These are phyloP conservation scores for Picocystis salinarum DNA, from an alignment of 139 green algal genomes.

Conservation along the genomic window DNA sequence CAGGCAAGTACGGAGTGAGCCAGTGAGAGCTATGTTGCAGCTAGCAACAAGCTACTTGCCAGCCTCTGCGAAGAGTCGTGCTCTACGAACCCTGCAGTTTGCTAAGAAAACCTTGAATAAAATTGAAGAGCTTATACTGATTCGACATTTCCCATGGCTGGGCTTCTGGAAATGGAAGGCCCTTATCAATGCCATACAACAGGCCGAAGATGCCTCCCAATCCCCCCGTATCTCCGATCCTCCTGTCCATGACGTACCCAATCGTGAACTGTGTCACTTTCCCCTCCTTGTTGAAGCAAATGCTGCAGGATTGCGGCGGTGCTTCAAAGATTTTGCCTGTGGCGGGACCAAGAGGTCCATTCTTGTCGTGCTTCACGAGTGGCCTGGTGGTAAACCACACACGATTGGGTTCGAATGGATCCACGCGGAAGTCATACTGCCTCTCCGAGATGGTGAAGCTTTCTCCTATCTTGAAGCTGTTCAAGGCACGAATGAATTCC, in stretches of 20 bases:
- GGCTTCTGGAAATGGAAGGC: constrained; percentile 28
- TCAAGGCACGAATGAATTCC: constrained; percentile 16
- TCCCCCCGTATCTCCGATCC: constrained; percentile 38
- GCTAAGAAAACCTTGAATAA: neutral
- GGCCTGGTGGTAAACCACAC: constrained; percentile 42
- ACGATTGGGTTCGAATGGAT: constrained; percentile 39
- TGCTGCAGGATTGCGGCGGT: constrained; percentile 18
- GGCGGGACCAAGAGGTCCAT: constrained; percentile 14
- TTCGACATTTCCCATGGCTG: constrained; percentile 16
- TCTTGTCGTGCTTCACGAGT: constrained; percentile 10
- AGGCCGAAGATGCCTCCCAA: constrained; percentile 49
- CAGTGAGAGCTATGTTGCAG: too few relatives aligned
- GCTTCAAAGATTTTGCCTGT: constrained; percentile 8
- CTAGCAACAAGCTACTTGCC: too few relatives aligned
- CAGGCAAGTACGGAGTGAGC: too few relatives aligned
- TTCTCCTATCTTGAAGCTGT: constrained; percentile 17
- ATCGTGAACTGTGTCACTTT: constrained; percentile 33
- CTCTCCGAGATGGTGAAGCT: constrained; percentile 29
- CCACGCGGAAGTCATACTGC: constrained; percentile 30
- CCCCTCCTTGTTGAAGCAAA: constrained; percentile 37
- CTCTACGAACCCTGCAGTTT: too few relatives aligned
- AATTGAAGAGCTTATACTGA: constrained; percentile 13
- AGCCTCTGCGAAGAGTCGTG: too few relatives aligned
- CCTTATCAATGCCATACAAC: constrained; percentile 26
- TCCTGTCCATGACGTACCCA: constrained; percentile 32